These are phyloP conservation scores for Aschersonia sp. DNA, from an alignment of 2,329 filamentous ascomycete genomes.

Conservation along the genomic window DNA sequence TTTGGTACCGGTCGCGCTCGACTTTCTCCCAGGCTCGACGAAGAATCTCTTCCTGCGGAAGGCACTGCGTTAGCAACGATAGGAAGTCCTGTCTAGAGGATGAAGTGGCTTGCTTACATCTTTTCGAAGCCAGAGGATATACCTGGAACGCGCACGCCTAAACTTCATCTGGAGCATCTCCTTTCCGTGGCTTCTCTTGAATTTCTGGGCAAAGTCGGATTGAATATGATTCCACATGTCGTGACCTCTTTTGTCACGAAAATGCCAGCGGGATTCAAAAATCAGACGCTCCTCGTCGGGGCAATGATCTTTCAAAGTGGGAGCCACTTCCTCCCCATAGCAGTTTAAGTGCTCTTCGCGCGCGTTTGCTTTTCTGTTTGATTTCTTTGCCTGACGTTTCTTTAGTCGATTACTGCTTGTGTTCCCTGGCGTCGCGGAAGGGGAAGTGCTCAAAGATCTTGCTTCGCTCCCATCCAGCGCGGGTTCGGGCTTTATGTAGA, in stretches of 20 bases:
- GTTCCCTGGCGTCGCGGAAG: neutral
- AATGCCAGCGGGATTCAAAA: conserved; percentile 31
- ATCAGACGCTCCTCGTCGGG: conserved; percentile 33
- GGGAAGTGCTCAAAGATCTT: too few relatives aligned
- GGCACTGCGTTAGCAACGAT: too few relatives aligned
- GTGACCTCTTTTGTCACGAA: conserved; percentile 33
- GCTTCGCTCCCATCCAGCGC: too few relatives aligned
- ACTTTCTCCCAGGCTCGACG: conserved; percentile 22
- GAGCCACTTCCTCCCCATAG: conserved; percentile 16
- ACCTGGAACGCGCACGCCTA: conserved; percentile 32
- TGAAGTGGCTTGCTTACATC: conserved; percentile 27
- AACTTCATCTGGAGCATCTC: conserved; percentile 43
- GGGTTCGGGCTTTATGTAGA: too few relatives aligned
- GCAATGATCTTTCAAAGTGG: conserved; percentile 27
- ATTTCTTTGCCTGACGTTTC: neutral
- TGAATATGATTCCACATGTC: conserved; percentile 44
- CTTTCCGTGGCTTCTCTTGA: conserved; percentile 24
- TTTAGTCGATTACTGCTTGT: neutral
- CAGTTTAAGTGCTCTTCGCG: conserved; percentile 20
- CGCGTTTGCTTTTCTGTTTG: conserved; percentile 6
- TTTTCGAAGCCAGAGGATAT: conserved; percentile 29
- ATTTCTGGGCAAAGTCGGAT: conserved; percentile 21
- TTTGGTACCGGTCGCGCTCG: conserved; percentile 28
- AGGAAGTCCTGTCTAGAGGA: neutral
- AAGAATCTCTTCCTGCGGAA: conserved; percentile 22